Evolutionary conservation across 2,329 filamentous ascomycete genomes (phyloP).

Genomic region (Hymenoscyphus occultus): DNA sequence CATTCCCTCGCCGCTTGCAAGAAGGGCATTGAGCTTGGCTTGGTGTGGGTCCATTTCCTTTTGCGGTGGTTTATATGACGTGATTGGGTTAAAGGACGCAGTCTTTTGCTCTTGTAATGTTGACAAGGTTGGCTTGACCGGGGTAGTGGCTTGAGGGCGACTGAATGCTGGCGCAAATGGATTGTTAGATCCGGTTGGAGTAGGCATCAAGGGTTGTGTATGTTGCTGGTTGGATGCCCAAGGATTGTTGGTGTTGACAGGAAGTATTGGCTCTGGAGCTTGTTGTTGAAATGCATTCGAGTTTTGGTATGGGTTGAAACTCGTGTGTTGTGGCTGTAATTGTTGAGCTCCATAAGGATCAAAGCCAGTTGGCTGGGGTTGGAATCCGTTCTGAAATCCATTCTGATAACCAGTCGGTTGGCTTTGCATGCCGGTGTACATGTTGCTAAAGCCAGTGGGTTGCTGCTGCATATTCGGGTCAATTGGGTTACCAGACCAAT

Average conservation of each 20-base stretch:
- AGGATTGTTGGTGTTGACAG: constrained; percentile 88
- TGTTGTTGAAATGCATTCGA: constrained; percentile 37
- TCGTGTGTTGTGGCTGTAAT: constrained; percentile 41
- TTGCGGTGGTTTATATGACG: constrained; percentile 45
- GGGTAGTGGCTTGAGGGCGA: constrained; percentile 55
- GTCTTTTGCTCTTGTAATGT: constrained; percentile 83
- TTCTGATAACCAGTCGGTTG: constrained; percentile 63
- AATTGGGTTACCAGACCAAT: constrained; percentile 96
- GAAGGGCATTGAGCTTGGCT: constrained; percentile 79
- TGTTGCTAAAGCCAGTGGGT: constrained; percentile 67
- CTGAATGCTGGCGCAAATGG: constrained; percentile 79
- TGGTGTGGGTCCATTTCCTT: constrained; percentile 61
- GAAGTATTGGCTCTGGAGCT: constrained; percentile 58
- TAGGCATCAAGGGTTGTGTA: constrained; percentile 66
- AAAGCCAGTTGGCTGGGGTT: constrained; percentile 65
- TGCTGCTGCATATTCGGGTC: constrained; percentile 76
- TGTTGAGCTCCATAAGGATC: constrained; percentile 65
- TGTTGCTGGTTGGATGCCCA: constrained; percentile 68
- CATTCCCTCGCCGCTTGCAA: constrained; percentile 85
- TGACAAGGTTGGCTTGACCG: constrained; percentile 67
- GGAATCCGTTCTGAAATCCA: constrained; percentile 66
- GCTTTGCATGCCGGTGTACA: constrained; percentile 50
- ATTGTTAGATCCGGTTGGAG: constrained; percentile 95
- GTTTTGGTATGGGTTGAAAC: constrained; percentile 51
- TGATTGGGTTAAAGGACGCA: constrained; percentile 57